A percentile compares a stretch with the other conserved stretches of the same genome.
These are phyloP conservation scores for Zymoseptoria ardabiliae DNA, from an alignment of 2,329 filamentous ascomycete species.

Conservation along the genomic window DNA sequence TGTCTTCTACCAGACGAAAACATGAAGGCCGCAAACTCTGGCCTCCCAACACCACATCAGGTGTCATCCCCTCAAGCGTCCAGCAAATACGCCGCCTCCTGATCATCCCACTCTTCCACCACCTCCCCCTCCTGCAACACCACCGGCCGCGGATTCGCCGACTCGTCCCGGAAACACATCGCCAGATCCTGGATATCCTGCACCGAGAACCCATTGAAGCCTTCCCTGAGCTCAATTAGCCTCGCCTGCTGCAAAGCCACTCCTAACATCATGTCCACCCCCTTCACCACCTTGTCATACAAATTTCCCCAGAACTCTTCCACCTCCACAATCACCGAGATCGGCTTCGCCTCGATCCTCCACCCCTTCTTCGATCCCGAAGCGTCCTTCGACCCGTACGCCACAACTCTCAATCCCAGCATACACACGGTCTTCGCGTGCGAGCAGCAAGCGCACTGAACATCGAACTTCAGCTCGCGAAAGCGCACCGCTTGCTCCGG, in stretches of 20 bases:
- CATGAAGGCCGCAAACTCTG: not conserved
- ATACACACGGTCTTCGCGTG: not conserved
- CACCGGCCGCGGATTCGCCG: not conserved
- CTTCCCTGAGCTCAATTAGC: not conserved
- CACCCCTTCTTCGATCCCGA: not conserved
- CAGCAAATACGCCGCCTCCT: not conserved
- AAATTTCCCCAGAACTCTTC: not conserved
- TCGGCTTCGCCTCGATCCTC: not conserved
- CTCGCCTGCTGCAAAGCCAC: not conserved
- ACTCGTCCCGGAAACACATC: not conserved
- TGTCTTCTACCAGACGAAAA: constrained; percentile 17
- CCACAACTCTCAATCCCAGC: not conserved
- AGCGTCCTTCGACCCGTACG: not conserved
- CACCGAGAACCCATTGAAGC: constrained; percentile 5
- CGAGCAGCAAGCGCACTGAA: constrained; percentile 6
- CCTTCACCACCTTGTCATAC: not conserved
- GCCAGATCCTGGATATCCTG: not conserved
- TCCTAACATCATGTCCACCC: constrained; percentile 3
- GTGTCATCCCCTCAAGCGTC: not conserved
- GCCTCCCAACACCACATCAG: not conserved
- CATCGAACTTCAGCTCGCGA: not conserved
- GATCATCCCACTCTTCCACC: not conserved
- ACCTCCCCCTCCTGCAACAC: not conserved
- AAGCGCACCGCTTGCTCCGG: constrained; percentile 1
- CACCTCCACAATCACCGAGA: not conserved